A percentile compares a stretch with the other conserved stretches of the same genome.
Conservation (phyloP, 495 filamentous ascomycete genomes). For the Podospora tetraspora region DNA sequence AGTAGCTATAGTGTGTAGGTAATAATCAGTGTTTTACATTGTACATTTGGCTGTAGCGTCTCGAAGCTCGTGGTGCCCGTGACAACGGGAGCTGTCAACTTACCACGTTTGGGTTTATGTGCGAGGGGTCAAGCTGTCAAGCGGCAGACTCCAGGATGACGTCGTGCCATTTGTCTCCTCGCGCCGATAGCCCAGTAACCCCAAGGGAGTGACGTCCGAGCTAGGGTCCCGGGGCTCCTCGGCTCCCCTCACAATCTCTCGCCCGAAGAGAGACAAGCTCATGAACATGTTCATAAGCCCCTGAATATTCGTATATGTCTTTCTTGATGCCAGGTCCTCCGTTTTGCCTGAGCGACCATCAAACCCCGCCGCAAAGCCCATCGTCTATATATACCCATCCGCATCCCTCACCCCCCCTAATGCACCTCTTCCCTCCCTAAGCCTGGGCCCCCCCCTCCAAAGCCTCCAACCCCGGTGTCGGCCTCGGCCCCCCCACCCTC, state of each 20-base stretch:
- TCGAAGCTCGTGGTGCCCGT: background rate
- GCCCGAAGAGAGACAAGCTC: background rate
- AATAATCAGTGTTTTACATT: background rate
- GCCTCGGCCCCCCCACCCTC: conserved; percentile 46
- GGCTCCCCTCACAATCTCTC: background rate
- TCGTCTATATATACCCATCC: background rate
- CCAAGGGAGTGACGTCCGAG: no score
- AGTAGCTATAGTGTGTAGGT: background rate
- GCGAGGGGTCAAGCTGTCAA: no score
- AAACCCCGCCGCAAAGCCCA: background rate
- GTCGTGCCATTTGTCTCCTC: no score
- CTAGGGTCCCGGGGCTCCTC: no score
- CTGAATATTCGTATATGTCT: background rate
- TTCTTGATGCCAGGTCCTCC: background rate
- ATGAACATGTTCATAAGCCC: background rate
- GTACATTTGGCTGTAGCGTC: background rate
- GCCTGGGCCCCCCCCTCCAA: conserved; percentile 12
- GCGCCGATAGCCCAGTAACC: no score
- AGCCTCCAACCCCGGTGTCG: conserved; percentile 45
- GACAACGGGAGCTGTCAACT: background rate
- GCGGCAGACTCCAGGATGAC: no score
- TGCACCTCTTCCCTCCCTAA: background rate
- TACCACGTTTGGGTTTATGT: no score
- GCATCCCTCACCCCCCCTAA: background rate
- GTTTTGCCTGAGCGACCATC: background rate